These are phyloP conservation scores for Candida montana DNA, from an alignment of 805 yeast genomes.

Conservation along the genomic window DNA sequence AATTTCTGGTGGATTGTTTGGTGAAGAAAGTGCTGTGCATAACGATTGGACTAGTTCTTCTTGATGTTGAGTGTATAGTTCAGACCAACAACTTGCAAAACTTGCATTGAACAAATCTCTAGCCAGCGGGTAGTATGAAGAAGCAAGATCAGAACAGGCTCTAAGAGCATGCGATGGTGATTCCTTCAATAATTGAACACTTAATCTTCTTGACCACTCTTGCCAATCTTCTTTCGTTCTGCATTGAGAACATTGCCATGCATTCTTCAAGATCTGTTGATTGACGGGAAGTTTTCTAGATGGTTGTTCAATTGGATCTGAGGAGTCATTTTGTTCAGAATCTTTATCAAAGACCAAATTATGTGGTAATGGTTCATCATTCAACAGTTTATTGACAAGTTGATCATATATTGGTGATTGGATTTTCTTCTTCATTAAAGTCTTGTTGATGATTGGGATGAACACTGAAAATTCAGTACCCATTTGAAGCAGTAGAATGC, in stretches of 20 bases:
- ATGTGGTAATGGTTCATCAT: constrained; percentile 83
- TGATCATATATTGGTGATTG: constrained; percentile 76
- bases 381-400: constrained; percentile 67
- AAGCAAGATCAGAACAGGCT: constrained; percentile 87
- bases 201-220: constrained; percentile 88
- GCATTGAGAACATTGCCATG: constrained; percentile 90
- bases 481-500: constrained; percentile 72
- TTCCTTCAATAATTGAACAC: constrained; percentile 81
- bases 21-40: constrained; percentile 81
- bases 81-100: constrained; percentile 94
- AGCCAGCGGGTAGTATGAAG: constrained; percentile 82
- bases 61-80: constrained; percentile 80
- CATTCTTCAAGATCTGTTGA: constrained; percentile 58
- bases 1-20: constrained; percentile 93
- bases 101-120: constrained; percentile 89
- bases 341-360: constrained; percentile 66
- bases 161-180: constrained; percentile 92
- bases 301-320: constrained; percentile 57
- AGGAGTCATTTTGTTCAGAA: constrained; percentile 29
- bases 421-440: constrained; percentile 54
- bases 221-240: constrained; percentile 96
- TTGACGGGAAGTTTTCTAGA: constrained; percentile 70
- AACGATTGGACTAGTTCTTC: constrained; percentile 83
- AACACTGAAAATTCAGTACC: constrained; percentile 82
- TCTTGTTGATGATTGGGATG: constrained; percentile 73